phyloP scores from a whole-genome alignment of 2,329 filamentous ascomycete genomes.

The Aspergillus pseudonomiae region DNA sequence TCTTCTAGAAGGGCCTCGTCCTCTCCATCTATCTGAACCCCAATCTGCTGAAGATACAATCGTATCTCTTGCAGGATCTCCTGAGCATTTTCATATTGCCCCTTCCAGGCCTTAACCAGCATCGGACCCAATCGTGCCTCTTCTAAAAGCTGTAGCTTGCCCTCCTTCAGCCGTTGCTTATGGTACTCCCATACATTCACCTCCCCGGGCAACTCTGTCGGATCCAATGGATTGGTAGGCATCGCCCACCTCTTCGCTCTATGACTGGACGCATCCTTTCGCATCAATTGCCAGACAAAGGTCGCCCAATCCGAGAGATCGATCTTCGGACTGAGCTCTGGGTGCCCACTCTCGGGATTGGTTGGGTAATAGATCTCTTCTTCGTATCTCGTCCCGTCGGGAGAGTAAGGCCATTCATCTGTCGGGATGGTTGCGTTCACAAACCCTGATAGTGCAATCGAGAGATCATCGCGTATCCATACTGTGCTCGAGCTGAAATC shows the following conservation, averaged over 20 bases:
- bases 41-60: constrained; percentile 10
- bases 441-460: constrained; percentile 4
- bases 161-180: constrained; percentile 5
- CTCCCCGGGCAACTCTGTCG: no score
- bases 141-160: constrained; percentile 12
- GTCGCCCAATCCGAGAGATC: constrained; percentile 11
- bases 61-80: constrained; percentile 11
- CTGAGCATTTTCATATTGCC: constrained; percentile 13
- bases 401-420: constrained; percentile 12
- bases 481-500: constrained; percentile 9
- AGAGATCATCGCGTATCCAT: constrained; percentile 12
- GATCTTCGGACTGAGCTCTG: not conserved
- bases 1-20: constrained; percentile 1
- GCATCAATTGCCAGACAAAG: not conserved
- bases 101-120: constrained; percentile 12
- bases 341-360: not conserved
- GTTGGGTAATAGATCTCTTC: constrained; percentile 6
- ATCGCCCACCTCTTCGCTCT: no score
- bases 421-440: constrained; percentile 9
- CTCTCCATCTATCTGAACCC: constrained; percentile 1
- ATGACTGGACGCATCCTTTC: no score
- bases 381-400: constrained; percentile 4
- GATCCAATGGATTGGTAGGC: constrained; percentile 5
- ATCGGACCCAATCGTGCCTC: constrained; percentile 6
- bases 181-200: not conserved